phyloP scores from a whole-genome alignment of 257 asterid species.

The Rauvolfia tetraphylla region DNA sequence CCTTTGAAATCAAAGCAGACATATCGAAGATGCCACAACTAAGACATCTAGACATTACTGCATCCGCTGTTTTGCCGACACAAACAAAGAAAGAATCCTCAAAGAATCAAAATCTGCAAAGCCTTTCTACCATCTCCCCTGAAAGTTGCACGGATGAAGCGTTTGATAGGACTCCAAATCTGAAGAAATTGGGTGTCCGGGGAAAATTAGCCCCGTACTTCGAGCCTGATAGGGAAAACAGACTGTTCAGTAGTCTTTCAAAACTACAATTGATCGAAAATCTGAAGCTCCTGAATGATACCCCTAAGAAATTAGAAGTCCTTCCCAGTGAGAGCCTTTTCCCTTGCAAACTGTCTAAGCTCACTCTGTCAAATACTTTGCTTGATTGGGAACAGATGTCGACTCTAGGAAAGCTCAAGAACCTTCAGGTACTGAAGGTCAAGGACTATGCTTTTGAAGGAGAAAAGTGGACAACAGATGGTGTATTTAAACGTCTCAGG shows the following conservation, averaged over 20 bases:
- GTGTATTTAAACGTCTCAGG: conserved; percentile 17
- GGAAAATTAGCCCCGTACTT: conserved; percentile 26
- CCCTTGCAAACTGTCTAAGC: conserved; percentile 8
- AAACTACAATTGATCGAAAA: neutral
- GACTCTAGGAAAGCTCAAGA: neutral
- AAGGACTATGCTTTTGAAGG: conserved; percentile 20
- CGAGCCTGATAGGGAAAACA: neutral
- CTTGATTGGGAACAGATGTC: conserved; percentile 14
- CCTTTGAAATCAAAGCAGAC: conserved; percentile 9
- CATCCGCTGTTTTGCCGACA: conserved; percentile 5
- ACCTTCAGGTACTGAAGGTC: conserved; percentile 18
- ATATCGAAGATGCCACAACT: conserved; percentile 9
- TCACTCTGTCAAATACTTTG: conserved; percentile 5
- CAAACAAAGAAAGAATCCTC: conserved; percentile 28
- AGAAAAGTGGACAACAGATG: conserved; percentile 15
- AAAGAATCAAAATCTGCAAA: conserved; percentile 40
- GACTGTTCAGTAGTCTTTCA: neutral
- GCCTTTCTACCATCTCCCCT: conserved; percentile 48
- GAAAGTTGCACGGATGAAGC: conserved; percentile 52
- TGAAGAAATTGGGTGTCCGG: conserved; percentile 43
- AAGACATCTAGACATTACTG: conserved; percentile 6
- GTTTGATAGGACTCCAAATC: conserved; percentile 37
- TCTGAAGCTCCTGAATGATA: conserved; percentile 9
- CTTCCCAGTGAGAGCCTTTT: conserved; percentile 2
- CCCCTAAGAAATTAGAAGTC: too few relatives aligned